Evolutionary conservation across 179 eudicot species (phyloP).

Genomic region (Corrigiola litoralis): DNA sequence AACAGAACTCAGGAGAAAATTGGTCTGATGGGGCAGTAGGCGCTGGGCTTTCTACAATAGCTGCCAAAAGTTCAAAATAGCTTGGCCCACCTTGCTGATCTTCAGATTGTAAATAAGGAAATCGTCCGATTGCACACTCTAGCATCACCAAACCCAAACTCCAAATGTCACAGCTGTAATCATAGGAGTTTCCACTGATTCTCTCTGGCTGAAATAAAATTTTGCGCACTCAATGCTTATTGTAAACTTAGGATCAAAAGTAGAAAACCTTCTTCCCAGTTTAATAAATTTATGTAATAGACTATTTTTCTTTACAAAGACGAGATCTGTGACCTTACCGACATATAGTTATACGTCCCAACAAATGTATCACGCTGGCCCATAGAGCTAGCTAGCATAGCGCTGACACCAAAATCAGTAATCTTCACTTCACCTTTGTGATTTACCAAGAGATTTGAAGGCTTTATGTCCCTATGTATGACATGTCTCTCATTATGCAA

Average conservation of each 20-base stretch:
- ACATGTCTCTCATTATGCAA: constrained; percentile 88
- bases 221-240: not conserved
- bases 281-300: not conserved
- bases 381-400: constrained; percentile 83
- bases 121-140: constrained; percentile 97
- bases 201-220: constrained; percentile 73
- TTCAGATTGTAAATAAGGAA: constrained; percentile 82
- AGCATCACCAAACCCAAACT: constrained; percentile 91
- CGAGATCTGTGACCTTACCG: constrained; percentile 46
- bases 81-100: constrained; percentile 71
- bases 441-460: constrained; percentile 91
- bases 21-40: constrained; percentile 96
- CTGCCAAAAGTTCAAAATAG: constrained; percentile 86
- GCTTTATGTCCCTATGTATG: constrained; percentile 93
- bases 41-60: constrained; percentile 77
- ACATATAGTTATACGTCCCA: constrained; percentile 96
- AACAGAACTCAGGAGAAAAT: constrained; percentile 96
- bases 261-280: not conserved
- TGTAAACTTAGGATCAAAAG: not conserved
- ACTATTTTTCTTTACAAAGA: not conserved
- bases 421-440: constrained; percentile 97
- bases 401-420: constrained; percentile 98
- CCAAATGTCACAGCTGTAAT: constrained; percentile 93
- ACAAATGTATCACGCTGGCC: constrained; percentile 97
- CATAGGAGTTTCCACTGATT: constrained; percentile 87